Base-by-base conservation (phyloP, 257 asterid genomes). In the Vinca minor region DNA sequence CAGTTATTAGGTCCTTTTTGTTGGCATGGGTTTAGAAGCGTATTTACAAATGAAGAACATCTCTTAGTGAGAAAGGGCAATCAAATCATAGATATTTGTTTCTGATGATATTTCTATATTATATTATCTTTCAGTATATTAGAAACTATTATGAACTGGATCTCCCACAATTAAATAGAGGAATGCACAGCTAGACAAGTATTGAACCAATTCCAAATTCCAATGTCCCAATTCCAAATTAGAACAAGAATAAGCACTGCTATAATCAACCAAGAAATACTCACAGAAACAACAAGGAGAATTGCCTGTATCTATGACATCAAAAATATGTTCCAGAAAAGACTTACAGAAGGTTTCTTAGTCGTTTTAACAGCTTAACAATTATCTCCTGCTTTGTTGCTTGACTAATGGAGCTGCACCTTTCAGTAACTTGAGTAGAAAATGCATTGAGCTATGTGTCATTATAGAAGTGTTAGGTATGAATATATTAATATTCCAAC, bases 311-410 rank as follows among this genome's bases (percentile, higher is more conserved):
- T 31, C 34, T 29, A 7, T 35, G 32, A 48, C 49, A 31, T 29
- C 47, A 48, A 32, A 57, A 53, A 57, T 63, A 53, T 53, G 57
- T 64, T 58, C 57, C 50, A 77, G 34, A 60, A 38, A 54, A 75
- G 71, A 78, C 96, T 68, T 88, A 88, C 96, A 89, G 72, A 25
- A 89, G 91, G 77, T 86, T 89, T 73, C 89, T 83, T 81, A 89
- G 74, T 68, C 96, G 93, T 76, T 81, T 86, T 39, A 81, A 64
- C 35, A 89, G 87, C 83, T 89, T 89, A 62, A 68, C 67, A 68
- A 69, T 63, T 69, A 81, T 84, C 77, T 82, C 91, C 69, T 74
- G 83, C 78, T 80, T 84, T 26, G 89, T 78, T 78, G 81, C 82
- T 78, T 89, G 96, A 78, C 91, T 83, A 66, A 77, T 66, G 66